These are phyloP conservation scores for Leptographium wingfieldii DNA, from an alignment of 2,329 filamentous ascomycete species.

Conservation along the genomic window DNA sequence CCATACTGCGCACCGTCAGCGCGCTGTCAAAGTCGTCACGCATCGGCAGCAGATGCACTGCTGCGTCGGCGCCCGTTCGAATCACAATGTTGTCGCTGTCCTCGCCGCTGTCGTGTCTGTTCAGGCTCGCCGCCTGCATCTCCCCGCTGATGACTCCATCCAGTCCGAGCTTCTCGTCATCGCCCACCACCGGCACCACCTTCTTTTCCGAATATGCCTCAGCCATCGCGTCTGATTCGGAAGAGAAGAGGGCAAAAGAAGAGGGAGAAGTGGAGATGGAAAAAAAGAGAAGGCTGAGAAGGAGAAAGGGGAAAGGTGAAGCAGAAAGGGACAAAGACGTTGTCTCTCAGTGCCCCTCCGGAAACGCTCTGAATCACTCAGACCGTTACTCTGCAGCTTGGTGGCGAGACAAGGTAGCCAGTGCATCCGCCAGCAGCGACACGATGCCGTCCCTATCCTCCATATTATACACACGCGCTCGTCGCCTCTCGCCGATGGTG, in stretches of 20 bases:
- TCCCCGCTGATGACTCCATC: no score
- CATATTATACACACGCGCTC: not conserved
- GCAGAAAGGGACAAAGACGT: not conserved
- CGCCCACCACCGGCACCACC: not conserved
- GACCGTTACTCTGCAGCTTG: no score
- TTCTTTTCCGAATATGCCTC: not conserved
- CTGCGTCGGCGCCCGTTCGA: conserved; percentile 37
- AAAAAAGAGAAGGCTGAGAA: not conserved
- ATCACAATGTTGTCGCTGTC: conserved; percentile 28
- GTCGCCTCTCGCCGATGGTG: not conserved
- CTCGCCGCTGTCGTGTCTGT: not conserved
- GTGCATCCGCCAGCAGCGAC: no score
- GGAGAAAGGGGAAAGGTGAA: not conserved
- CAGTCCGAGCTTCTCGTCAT: not conserved
- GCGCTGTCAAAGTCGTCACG: conserved; percentile 39
- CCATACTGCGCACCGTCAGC: conserved; percentile 39
- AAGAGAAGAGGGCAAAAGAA: not conserved
- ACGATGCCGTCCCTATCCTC: not conserved
- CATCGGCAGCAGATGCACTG: conserved; percentile 33
- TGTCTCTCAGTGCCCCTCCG: no score
- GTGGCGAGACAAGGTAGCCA: no score
- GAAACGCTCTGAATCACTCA: no score
- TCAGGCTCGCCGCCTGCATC: no score
- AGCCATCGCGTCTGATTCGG: no score
- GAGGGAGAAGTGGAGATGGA: not conserved